Percentiles rank a stretch among this genome's conserved stretches.
phyloP scores from a whole-genome alignment of 2,329 filamentous ascomycete species.

The Tolypocladium guangdongense region DNA sequence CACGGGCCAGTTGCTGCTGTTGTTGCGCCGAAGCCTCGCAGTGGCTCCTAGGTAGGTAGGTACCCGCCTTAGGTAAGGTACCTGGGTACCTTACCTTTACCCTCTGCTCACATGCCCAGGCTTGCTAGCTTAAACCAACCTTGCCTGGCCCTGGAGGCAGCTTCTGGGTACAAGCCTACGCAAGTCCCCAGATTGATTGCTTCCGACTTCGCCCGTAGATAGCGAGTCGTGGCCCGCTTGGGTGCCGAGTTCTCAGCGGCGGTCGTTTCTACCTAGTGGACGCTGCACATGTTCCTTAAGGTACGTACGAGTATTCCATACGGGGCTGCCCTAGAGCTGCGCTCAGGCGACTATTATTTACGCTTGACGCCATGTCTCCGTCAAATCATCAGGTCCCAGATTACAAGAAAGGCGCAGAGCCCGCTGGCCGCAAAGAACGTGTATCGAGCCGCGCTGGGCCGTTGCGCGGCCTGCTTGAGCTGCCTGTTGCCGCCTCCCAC shows the following conservation, averaged over 20 bases:
- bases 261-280: not conserved
- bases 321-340: too few species aligned
- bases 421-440: constrained; percentile 74
- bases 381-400: constrained; percentile 64
- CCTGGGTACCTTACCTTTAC: too few species aligned
- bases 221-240: too few species aligned
- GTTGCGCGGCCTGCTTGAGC: constrained; percentile 69
- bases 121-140: too few species aligned
- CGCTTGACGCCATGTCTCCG: not conserved
- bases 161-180: too few species aligned
- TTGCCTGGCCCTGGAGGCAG: too few species aligned
- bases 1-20: not conserved
- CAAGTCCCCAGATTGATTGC: not conserved
- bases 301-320: not conserved
- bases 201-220: not conserved
- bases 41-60: too few species aligned
- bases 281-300: not conserved
- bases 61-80: too few species aligned
- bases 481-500: constrained; percentile 84
- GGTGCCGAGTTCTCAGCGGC: not conserved
- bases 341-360: too few species aligned
- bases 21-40: not conserved
- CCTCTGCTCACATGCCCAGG: too few species aligned
- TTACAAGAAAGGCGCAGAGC: constrained; percentile 60
- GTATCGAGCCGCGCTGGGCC: constrained; percentile 60